These are phyloP conservation scores for Leccinum ochraceum DNA, from an alignment of 768 basidiomycete species.

Conservation along the genomic window DNA sequence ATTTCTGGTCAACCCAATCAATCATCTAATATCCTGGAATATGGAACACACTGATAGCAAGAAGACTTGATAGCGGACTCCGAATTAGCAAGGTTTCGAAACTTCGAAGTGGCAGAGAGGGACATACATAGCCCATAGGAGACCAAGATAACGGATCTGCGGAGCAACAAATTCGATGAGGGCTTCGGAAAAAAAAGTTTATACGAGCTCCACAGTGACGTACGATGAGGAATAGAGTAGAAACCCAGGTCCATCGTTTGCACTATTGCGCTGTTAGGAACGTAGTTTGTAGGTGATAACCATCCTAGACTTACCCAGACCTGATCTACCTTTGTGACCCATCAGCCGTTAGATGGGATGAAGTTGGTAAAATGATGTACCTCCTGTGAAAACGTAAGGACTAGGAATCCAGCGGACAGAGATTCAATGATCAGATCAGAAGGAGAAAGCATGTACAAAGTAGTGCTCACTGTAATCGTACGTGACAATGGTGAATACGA, in stretches of 20 bases:
- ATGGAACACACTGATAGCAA: background rate
- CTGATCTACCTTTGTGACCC: constrained; percentile 5
- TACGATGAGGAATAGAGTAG: background rate
- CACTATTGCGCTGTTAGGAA: background rate
- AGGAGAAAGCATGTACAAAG: background rate
- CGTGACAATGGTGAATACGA: constrained; percentile 4
- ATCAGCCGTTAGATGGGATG: background rate
- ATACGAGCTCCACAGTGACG: background rate
- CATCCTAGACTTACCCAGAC: background rate
- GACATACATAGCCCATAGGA: background rate
- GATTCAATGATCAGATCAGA: background rate
- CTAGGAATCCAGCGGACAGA: background rate
- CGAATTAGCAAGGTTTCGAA: background rate
- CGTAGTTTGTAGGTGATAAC: too few species aligned
- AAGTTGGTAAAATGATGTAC: background rate
- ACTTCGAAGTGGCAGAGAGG: background rate
- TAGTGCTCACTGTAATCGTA: constrained; percentile 18
- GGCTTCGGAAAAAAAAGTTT: background rate
- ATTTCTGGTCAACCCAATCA: background rate
- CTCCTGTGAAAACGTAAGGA: constrained; percentile 16
- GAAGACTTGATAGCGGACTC: background rate
- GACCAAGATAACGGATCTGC: background rate
- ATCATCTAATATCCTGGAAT: background rate
- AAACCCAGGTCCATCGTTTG: background rate
- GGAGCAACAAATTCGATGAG: background rate